Conservation (phyloP, 352 stramenopile genomes). For the Pythium insidiosum region DNA sequence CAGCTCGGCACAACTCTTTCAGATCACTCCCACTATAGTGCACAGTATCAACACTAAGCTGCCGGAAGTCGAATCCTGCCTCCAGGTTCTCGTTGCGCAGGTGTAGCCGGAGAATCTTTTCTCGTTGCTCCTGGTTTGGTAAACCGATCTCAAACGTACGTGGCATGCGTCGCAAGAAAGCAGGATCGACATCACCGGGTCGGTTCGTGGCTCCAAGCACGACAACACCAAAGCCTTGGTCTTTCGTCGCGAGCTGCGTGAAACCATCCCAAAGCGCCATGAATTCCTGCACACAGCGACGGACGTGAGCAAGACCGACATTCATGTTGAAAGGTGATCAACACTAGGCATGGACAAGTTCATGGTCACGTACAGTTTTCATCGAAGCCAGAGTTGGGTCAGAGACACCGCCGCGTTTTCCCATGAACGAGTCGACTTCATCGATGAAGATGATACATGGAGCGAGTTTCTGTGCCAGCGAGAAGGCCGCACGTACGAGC, state of each 20-base stretch:
- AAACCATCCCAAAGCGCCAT: conserved; percentile 98
- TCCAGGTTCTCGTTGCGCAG: conserved; percentile 84
- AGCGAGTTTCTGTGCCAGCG: conserved; percentile 90
- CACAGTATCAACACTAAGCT: conserved; percentile 79
- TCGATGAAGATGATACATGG: conserved; percentile 99
- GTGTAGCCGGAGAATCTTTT: conserved; percentile 93
- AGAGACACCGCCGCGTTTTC: conserved; percentile 65
- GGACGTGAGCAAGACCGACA: too few relatives aligned
- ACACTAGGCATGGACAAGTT: background rate
- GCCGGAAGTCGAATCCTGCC: conserved; percentile 63
- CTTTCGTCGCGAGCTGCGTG: conserved; percentile 59
- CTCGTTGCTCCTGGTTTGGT: conserved; percentile 76
- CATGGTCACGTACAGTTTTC: conserved; percentile 76
- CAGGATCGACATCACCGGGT: conserved; percentile 86
- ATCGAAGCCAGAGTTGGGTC: conserved; percentile 83
- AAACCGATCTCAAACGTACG: conserved; percentile 93
- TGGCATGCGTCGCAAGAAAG: conserved; percentile 95
- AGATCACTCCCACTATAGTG: conserved; percentile 96
- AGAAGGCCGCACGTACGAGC: conserved; percentile 90
- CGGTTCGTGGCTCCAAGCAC: conserved; percentile 96
- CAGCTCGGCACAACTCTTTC: conserved; percentile 83
- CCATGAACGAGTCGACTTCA: conserved; percentile 93
- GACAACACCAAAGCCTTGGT: conserved; percentile 88
- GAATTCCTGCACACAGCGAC: conserved; percentile 81
- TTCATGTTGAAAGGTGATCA: conserved; percentile 1